phyloP scores from a whole-genome alignment of 2,329 filamentous ascomycete species.

The Coniochaeta pulveracea region DNA sequence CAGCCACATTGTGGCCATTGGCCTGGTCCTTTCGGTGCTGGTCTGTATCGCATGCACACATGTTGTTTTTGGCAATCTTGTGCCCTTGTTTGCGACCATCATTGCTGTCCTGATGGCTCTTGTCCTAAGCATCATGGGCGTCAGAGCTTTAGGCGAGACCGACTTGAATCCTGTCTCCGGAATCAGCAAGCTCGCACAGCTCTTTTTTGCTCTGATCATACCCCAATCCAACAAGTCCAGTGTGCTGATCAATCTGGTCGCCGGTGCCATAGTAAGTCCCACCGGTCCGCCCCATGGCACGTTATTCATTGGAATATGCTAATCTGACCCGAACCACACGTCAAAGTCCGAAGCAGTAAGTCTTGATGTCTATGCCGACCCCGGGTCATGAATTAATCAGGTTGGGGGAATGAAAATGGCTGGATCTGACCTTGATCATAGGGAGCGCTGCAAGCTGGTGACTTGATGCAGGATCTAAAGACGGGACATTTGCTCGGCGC shows the following conservation, averaged over 20 bases:
- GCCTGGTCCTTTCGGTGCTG: conserved; percentile 63
- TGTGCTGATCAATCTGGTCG: conserved; percentile 90
- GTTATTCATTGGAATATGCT: no score
- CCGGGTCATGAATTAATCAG: background rate
- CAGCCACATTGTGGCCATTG: conserved; percentile 56
- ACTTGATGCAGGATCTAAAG: conserved; percentile 95
- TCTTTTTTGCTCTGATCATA: conserved; percentile 87
- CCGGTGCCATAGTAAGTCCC: conserved; percentile 59
- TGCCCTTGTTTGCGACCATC: conserved; percentile 66
- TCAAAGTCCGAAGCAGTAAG: conserved; percentile 18
- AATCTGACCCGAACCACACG: no score
- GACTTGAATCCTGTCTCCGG: conserved; percentile 94
- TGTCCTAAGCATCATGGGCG: conserved; percentile 63
- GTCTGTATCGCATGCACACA: conserved; percentile 77
- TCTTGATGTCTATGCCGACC: background rate
- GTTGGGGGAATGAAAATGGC: background rate
- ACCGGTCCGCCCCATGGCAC: background rate
- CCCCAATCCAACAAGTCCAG: conserved; percentile 70
- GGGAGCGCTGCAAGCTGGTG: conserved; percentile 84
- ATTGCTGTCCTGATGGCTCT: conserved; percentile 78
- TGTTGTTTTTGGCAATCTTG: conserved; percentile 70
- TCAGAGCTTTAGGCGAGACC: conserved; percentile 63
- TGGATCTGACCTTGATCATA: conserved; percentile 9
- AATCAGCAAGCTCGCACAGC: conserved; percentile 91
- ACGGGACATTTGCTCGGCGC: conserved; percentile 89